A percentile compares a stretch with the other conserved stretches of the same genome.
Conservation (phyloP, 768 basidiomycete species). For the Lactarius tabidus region DNA sequence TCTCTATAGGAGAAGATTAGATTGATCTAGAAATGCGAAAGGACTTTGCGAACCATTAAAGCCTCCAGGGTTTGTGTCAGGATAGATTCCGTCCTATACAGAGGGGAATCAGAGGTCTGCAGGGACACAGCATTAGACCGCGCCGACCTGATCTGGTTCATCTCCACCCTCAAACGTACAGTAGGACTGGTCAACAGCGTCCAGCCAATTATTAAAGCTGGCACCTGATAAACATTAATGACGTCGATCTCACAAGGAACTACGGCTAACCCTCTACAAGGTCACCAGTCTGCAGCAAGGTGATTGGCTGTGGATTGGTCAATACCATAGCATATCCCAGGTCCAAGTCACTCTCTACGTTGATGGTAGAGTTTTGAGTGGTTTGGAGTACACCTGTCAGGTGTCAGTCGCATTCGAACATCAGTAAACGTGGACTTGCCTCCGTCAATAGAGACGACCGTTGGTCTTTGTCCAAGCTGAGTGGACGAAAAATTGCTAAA, state of each 20-base stretch:
- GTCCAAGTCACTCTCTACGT: conserved; percentile 71
- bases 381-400: conserved; percentile 40
- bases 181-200: conserved; percentile 21
- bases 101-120: no score
- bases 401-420: conserved; percentile 24
- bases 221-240: conserved; percentile 5
- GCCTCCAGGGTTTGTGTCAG: conserved; percentile 36
- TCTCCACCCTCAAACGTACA: conserved; percentile 21
- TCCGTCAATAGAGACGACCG: conserved; percentile 32
- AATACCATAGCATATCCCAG: conserved; percentile 63
- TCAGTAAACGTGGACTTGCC: conserved; percentile 30
- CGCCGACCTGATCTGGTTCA: neutral
- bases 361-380: conserved; percentile 43
- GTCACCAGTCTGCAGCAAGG: conserved; percentile 38
- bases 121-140: no score
- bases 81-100: conserved; percentile 32
- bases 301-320: conserved; percentile 35
- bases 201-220: conserved; percentile 23
- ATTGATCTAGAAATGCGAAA: no score
- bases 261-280: conserved; percentile 1
- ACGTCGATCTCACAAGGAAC: conserved; percentile 29
- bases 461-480: conserved; percentile 40
- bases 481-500: conserved; percentile 38
- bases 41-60: neutral
- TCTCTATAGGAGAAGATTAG: conserved; percentile 17